Conservation (phyloP, 805 yeast genomes). For the Yarrowia alimentaria region DNA sequence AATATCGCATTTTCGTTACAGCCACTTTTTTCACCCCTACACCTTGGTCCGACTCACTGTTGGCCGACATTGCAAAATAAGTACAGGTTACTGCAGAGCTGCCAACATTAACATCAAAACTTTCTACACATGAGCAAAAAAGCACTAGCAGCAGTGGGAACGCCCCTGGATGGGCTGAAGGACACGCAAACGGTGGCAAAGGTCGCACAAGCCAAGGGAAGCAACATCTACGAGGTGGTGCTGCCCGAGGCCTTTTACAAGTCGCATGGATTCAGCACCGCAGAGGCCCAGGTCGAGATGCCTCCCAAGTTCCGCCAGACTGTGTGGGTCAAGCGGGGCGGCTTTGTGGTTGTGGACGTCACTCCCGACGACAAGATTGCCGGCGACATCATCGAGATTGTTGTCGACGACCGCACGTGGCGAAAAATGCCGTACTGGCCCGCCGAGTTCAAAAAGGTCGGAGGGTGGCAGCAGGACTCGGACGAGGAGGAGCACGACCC, state of each 20-base stretch:
- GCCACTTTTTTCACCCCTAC: no score
- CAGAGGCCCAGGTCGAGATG: slow-evolving; percentile 34
- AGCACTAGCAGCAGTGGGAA: slow-evolving; percentile 23
- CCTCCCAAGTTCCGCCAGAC: slow-evolving; percentile 41
- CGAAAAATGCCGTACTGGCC: slow-evolving; percentile 39
- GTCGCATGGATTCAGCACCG: slow-evolving; percentile 25
- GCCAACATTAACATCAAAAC: slow-evolving; percentile 17
- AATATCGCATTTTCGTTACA: no score
- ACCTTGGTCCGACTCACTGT: no score
- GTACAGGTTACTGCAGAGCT: not conserved
- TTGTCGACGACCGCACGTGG: slow-evolving; percentile 39
- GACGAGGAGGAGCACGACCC: slow-evolving; percentile 32
- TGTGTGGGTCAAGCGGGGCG: slow-evolving; percentile 41
- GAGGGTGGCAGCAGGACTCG: slow-evolving; percentile 32
- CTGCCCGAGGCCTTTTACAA: slow-evolving; percentile 32
- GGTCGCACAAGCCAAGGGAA: slow-evolving; percentile 39
- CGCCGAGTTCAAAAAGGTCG: slow-evolving; percentile 35
- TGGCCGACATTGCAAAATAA: not conserved
- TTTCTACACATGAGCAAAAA: slow-evolving; percentile 24
- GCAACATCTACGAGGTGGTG: slow-evolving; percentile 37
- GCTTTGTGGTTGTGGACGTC: slow-evolving; percentile 37
- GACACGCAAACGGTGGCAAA: slow-evolving; percentile 37
- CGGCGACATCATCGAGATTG: slow-evolving; percentile 41
- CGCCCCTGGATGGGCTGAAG: slow-evolving; percentile 34
- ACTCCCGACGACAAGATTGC: slow-evolving; percentile 35